Evolutionary conservation across 441 rosid species (phyloP).

Genomic region (Populus tomentosa): DNA sequence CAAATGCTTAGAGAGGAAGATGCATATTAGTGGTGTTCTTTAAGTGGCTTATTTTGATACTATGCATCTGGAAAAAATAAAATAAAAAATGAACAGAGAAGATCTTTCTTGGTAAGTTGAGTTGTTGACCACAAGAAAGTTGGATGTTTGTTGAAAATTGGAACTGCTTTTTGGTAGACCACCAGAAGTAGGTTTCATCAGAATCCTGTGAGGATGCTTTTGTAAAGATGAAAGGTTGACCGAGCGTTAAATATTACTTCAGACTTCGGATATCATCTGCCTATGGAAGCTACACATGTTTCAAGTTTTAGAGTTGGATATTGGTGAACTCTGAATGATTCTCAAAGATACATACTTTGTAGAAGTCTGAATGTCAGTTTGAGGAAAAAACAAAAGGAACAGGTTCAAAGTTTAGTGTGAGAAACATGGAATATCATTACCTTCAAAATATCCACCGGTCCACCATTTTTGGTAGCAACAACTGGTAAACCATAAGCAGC

Average conservation of each 20-base stretch:
- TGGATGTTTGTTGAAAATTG: not conserved
- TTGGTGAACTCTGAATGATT: not conserved
- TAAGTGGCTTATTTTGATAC: not conserved
- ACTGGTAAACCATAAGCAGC: conserved; percentile 74
- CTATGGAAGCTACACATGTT: too few relatives aligned
- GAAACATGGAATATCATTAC: conserved; percentile 24
- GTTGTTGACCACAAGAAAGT: not conserved
- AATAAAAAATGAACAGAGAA: not conserved
- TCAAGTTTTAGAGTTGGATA: not conserved
- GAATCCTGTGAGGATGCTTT: not conserved
- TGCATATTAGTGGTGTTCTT: not conserved
- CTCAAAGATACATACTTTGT: not conserved
- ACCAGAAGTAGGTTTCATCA: too few relatives aligned
- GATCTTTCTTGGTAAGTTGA: not conserved
- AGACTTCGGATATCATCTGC: not conserved
- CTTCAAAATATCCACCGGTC: conserved; percentile 69
- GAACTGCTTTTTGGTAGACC: not conserved
- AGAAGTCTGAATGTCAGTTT: not conserved
- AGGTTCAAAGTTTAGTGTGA: not conserved
- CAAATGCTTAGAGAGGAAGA: not conserved
- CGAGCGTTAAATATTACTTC: not conserved
- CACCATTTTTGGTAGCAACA: conserved; percentile 72
- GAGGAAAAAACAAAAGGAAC: not conserved
- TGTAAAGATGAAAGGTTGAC: not conserved
- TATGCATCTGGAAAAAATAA: not conserved